Conservation (phyloP, 805 yeast species). For the Starmerella potacharoeniae region DNA sequence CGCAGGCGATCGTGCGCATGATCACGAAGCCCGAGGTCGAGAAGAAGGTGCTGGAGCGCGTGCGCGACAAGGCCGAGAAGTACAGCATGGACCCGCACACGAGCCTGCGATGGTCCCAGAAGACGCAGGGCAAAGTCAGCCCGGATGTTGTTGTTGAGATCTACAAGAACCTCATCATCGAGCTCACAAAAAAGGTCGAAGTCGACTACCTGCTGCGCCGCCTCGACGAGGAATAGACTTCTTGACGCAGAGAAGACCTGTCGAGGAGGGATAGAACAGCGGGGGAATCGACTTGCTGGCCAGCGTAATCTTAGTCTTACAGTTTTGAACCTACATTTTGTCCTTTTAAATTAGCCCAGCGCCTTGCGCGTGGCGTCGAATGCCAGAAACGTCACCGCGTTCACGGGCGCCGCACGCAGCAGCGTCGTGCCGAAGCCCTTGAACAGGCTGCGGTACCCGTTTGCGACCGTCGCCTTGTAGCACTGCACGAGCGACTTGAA, state of each 20-base stretch:
- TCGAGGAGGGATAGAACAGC: no score
- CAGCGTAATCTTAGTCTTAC: no score
- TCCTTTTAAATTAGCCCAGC: conserved; percentile 18
- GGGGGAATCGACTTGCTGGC: no score
- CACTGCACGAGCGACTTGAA: conserved; percentile 54
- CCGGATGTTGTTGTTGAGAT: conserved; percentile 74
- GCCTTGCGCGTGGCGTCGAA: conserved; percentile 66
- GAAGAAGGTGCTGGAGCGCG: conserved; percentile 63
- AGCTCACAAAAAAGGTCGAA: conserved; percentile 90
- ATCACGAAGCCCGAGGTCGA: conserved; percentile 87
- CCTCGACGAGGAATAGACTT: conserved; percentile 42
- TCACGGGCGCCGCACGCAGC: conserved; percentile 94
- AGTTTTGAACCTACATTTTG: no score
- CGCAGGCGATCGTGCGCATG: conserved; percentile 59
- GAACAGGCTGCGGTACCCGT: conserved; percentile 48
- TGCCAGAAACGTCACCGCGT: conserved; percentile 91
- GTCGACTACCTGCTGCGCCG: conserved; percentile 81
- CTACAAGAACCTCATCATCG: conserved; percentile 81
- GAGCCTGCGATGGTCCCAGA: conserved; percentile 48
- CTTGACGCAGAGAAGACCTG: no score
- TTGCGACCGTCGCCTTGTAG: conserved; percentile 39
- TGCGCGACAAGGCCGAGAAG: conserved; percentile 67
- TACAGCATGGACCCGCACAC: conserved; percentile 79
- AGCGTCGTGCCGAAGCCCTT: conserved; percentile 89
- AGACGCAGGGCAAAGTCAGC: conserved; percentile 57